Evolutionary conservation across 2,329 filamentous ascomycete genomes (phyloP).

Genomic region (Hirsutella minnesotensis): DNA sequence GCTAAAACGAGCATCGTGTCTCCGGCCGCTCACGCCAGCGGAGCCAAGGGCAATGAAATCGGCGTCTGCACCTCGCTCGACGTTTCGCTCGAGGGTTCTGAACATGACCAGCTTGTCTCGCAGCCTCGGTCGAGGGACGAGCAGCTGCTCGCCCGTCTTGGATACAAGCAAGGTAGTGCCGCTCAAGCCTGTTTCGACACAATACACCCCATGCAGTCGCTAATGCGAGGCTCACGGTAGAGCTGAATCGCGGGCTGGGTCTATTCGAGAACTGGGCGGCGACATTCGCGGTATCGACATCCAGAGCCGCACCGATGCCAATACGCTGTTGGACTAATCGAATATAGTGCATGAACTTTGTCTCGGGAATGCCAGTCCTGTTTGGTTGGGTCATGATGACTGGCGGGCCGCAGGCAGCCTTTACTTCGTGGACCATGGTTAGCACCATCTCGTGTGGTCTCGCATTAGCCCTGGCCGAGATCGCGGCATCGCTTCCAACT

Average conservation of each 20-base stretch:
- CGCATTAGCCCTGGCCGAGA: constrained; percentile 3
- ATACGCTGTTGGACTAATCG: neutral
- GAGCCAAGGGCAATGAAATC: neutral
- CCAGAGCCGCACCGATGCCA: neutral
- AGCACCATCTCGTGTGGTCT: constrained; percentile 3
- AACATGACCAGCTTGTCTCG: constrained; percentile 36
- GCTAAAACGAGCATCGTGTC: neutral
- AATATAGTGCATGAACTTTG: constrained; percentile 3
- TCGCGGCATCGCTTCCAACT: constrained; percentile 2
- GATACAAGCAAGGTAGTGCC: constrained; percentile 3
- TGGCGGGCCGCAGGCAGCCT: constrained; percentile 3
- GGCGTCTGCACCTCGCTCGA: neutral
- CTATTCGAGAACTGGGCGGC: constrained; percentile 5
- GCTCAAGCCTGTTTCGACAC: neutral
- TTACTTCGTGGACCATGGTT: constrained; percentile 3
- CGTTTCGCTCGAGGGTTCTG: neutral
- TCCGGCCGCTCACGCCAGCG: neutral
- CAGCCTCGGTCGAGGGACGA: constrained; percentile 22
- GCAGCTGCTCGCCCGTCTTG: neutral
- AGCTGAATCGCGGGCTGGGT: constrained; percentile 2
- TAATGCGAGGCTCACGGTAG: neutral
- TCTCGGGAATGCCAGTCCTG: constrained; percentile 4
- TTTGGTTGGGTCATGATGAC: constrained; percentile 4
- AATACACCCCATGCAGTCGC: too few species aligned
- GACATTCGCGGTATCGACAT: constrained; percentile 1